These are phyloP conservation scores for Scutellaria galericulata DNA, from an alignment of 257 asterid species.

Conservation along the genomic window DNA sequence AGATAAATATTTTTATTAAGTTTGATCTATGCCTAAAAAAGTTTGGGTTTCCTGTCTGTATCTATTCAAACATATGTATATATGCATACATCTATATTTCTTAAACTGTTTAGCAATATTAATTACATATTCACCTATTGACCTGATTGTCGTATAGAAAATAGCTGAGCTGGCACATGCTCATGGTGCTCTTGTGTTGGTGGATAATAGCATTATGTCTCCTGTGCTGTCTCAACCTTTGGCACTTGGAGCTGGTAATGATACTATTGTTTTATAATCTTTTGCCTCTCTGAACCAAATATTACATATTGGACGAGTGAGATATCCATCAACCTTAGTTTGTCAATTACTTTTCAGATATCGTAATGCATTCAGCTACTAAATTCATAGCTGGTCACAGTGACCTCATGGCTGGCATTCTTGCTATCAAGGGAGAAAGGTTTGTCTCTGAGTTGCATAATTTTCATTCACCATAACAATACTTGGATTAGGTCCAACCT, in stretches of 20 bases:
- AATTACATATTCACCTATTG: slow-evolving; percentile 21
- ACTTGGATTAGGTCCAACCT: background rate
- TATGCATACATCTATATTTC: background rate
- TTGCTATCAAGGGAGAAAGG: slow-evolving; percentile 84
- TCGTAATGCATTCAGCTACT: slow-evolving; percentile 92
- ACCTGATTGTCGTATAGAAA: slow-evolving; percentile 53
- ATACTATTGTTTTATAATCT: slow-evolving; percentile 8
- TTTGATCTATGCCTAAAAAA: background rate
- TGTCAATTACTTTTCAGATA: slow-evolving; percentile 60
- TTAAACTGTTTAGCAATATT: background rate
- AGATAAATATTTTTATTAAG: background rate
- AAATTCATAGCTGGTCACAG: slow-evolving; percentile 92
- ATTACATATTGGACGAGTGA: background rate
- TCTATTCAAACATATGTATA: background rate
- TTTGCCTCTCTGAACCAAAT: background rate
- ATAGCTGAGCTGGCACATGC: slow-evolving; percentile 87
- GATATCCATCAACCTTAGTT: slow-evolving; percentile 24
- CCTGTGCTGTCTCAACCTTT: slow-evolving; percentile 81
- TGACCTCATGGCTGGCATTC: slow-evolving; percentile 88
- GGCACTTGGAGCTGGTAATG: slow-evolving; percentile 91
- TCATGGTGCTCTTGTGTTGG: slow-evolving; percentile 82
- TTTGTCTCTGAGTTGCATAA: slow-evolving; percentile 30
- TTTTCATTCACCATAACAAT: slow-evolving; percentile 8
- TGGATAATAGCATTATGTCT: slow-evolving; percentile 98
- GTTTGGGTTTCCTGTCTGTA: background rate